Conservation (phyloP, 2,329 filamentous ascomycete species). For the Fulvia fulva region DNA sequence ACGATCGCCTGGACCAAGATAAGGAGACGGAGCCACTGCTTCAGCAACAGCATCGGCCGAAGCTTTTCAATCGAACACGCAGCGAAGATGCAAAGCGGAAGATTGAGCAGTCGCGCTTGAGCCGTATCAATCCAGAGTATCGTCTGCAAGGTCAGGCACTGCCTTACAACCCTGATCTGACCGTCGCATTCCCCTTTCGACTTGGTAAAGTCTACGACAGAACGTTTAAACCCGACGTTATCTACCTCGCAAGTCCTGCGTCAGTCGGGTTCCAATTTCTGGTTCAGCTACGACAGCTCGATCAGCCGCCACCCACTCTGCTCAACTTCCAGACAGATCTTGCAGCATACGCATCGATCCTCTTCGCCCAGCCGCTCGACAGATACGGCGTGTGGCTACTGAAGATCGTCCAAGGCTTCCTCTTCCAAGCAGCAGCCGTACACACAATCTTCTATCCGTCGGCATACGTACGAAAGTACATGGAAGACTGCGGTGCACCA, state of each 20-base stretch:
- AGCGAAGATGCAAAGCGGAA: constrained; percentile 25
- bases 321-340: constrained; percentile 71
- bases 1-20: constrained; percentile 22
- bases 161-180: constrained; percentile 68
- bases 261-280: constrained; percentile 68
- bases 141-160: constrained; percentile 62
- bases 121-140: constrained; percentile 47
- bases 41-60: constrained; percentile 19
- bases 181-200: constrained; percentile 65
- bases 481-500: constrained; percentile 55
- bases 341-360: constrained; percentile 63
- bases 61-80: constrained; percentile 28
- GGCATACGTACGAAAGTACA: constrained; percentile 58
- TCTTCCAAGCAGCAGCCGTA: constrained; percentile 60
- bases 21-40: constrained; percentile 17
- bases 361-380: constrained; percentile 63
- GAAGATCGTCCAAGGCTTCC: constrained; percentile 60
- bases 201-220: constrained; percentile 58
- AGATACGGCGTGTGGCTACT: constrained; percentile 60
- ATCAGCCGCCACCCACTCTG: constrained; percentile 54
- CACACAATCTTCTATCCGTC: constrained; percentile 68
- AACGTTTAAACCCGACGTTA: constrained; percentile 63
- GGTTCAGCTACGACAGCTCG: constrained; percentile 62
- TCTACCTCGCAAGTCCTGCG: constrained; percentile 67
- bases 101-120: constrained; percentile 30